phyloP scores from a whole-genome alignment of 2,329 filamentous ascomycete species.

The Fonsecaea pugnacius region DNA sequence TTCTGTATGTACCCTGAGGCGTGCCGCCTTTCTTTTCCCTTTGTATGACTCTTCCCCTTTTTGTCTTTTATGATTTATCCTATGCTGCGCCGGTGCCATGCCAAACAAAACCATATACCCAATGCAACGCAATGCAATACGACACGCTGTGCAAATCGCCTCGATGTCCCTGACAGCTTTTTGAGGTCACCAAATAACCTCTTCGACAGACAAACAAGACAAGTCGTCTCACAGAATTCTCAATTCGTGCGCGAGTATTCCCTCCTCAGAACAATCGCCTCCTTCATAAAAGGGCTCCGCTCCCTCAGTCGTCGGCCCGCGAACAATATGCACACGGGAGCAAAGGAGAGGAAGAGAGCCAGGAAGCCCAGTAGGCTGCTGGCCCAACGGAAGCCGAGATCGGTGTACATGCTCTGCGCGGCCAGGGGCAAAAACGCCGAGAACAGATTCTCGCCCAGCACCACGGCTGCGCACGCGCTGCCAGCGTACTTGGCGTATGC shows the following conservation, averaged over 20 bases:
- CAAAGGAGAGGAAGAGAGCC: constrained; percentile 49
- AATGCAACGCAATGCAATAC: neutral
- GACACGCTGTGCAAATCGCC: no score
- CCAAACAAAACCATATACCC: neutral
- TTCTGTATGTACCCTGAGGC: neutral
- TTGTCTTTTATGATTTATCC: neutral
- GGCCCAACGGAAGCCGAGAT: constrained; percentile 56
- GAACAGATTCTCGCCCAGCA: constrained; percentile 55
- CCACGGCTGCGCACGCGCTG: constrained; percentile 55
- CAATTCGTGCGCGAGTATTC: constrained; percentile 1
- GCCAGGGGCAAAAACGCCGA: constrained; percentile 56
- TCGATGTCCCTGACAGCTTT: no score
- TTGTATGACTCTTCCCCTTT: neutral
- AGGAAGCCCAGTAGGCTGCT: constrained; percentile 54
- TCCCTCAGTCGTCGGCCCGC: constrained; percentile 18
- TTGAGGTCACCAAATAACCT: no score
- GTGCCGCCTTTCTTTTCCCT: neutral
- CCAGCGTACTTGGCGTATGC: constrained; percentile 57
- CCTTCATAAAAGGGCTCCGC: constrained; percentile 30
- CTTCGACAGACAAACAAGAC: no score
- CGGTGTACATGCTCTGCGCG: constrained; percentile 53
- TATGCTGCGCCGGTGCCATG: neutral
- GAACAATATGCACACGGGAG: constrained; percentile 44
- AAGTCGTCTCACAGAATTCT: neutral
- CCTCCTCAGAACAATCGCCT: constrained; percentile 23